phyloP scores from a whole-genome alignment of 257 asterid genomes.

The Lycium barbarum region DNA sequence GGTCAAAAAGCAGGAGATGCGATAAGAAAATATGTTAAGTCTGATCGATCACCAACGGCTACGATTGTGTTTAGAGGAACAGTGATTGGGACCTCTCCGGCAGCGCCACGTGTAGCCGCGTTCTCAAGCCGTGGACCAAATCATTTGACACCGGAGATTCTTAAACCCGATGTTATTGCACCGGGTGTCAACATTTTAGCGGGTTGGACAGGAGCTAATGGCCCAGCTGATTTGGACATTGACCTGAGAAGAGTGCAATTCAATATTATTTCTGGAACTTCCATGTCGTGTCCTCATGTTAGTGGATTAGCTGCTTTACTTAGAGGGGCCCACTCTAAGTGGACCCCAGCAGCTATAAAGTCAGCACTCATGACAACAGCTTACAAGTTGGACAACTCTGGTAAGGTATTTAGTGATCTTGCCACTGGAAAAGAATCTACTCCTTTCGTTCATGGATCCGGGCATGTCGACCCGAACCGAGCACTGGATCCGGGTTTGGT shows the following conservation, averaged over 20 bases:
- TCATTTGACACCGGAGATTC: slow-evolving; percentile 76
- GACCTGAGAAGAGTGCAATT: slow-evolving; percentile 81
- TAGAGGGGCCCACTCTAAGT: slow-evolving; percentile 63
- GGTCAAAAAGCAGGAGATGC: slow-evolving; percentile 77
- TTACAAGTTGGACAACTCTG: slow-evolving; percentile 67
- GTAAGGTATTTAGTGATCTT: slow-evolving; percentile 66
- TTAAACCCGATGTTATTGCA: slow-evolving; percentile 90
- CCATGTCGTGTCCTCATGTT: slow-evolving; percentile 97
- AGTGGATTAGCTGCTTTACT: slow-evolving; percentile 91
- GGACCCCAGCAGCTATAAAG: slow-evolving; percentile 88
- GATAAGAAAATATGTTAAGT: slow-evolving; percentile 61
- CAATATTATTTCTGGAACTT: slow-evolving; percentile 87
- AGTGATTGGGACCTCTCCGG: slow-evolving; percentile 64
- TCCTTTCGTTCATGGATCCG: slow-evolving; percentile 76
- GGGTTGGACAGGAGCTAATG: slow-evolving; percentile 76
- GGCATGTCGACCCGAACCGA: slow-evolving; percentile 88
- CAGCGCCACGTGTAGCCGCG: slow-evolving; percentile 89
- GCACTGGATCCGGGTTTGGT: slow-evolving; percentile 86
- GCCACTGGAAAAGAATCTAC: slow-evolving; percentile 72
- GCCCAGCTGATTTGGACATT: slow-evolving; percentile 76
- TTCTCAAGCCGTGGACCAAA: slow-evolving; percentile 97
- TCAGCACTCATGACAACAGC: slow-evolving; percentile 92
- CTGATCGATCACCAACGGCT: slow-evolving; percentile 81
- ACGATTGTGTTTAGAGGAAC: slow-evolving; percentile 74
- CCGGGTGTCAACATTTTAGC: slow-evolving; percentile 96